Percentiles rank a stretch among this genome's conserved stretches.
phyloP scores from a whole-genome alignment of 345 rosid genomes.

The Abelmoschus esculentus region DNA sequence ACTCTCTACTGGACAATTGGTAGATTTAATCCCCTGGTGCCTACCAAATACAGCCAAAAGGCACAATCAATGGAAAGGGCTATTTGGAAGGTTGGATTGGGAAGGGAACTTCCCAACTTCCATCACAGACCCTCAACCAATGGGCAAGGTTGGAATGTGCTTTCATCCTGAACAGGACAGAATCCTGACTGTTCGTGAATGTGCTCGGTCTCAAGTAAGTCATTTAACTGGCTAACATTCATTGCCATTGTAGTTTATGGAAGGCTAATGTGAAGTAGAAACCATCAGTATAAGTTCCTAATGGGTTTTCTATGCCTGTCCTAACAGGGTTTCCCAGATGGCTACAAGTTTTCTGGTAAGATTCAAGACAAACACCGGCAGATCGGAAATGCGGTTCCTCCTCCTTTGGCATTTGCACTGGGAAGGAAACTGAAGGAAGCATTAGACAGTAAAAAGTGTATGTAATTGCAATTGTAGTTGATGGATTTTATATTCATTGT shows the following conservation, averaged over 20 bases:
- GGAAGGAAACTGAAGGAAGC: conserved; percentile 88
- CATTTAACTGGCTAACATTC: background rate
- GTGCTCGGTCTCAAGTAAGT: conserved; percentile 79
- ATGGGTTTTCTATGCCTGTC: background rate
- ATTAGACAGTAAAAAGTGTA: conserved; percentile 21
- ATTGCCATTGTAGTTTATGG: background rate
- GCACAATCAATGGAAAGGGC: conserved; percentile 88
- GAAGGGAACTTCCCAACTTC: conserved; percentile 92
- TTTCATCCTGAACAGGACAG: conserved; percentile 91
- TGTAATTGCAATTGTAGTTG: background rate
- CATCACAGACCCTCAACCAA: conserved; percentile 80
- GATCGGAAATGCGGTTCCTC: conserved; percentile 94
- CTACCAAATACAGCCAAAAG: conserved; percentile 68
- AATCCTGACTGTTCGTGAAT: conserved; percentile 79
- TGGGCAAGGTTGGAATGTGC: conserved; percentile 95
- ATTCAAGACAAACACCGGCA: conserved; percentile 65
- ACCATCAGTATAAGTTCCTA: background rate
- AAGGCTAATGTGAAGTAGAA: background rate
- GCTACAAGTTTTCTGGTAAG: conserved; percentile 53
- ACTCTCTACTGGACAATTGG: conserved; percentile 56
- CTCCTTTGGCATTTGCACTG: conserved; percentile 71
- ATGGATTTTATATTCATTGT: background rate
- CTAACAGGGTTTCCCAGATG: conserved; percentile 79
- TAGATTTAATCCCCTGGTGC: conserved; percentile 68
- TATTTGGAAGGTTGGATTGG: conserved; percentile 87